Conservation (phyloP, 257 asterid genomes). For the Dorcoceras hygrometricum region DNA sequence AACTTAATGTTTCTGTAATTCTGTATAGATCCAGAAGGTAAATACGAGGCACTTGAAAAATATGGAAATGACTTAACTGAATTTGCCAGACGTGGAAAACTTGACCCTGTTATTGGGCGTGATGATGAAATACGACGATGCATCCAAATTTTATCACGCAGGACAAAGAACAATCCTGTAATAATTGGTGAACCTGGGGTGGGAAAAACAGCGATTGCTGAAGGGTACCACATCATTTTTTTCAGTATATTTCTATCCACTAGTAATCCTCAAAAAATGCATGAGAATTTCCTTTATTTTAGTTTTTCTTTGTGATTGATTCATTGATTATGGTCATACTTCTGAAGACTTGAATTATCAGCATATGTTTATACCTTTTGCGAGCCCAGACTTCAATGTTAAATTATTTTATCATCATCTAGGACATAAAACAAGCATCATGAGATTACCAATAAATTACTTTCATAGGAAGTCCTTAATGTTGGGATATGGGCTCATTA, state of each 20-base stretch:
- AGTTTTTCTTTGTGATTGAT: not conserved
- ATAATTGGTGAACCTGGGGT: slow-evolving; percentile 99
- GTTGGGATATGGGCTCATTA: not conserved
- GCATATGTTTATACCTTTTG: slow-evolving; percentile 1
- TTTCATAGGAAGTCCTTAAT: not conserved
- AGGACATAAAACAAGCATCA: not conserved
- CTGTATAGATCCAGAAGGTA: slow-evolving; percentile 76
- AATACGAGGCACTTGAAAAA: slow-evolving; percentile 87
- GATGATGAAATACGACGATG: slow-evolving; percentile 96
- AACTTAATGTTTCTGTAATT: slow-evolving; percentile 10
- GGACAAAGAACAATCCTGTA: slow-evolving; percentile 96
- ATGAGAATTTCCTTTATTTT: not conserved
- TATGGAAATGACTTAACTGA: slow-evolving; percentile 95
- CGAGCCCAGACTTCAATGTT: slow-evolving; percentile 9
- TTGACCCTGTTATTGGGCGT: slow-evolving; percentile 98
- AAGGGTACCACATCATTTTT: slow-evolving; percentile 58
- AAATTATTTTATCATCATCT: not conserved
- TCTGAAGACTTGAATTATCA: slow-evolving; percentile 2
- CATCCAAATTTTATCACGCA: slow-evolving; percentile 83
- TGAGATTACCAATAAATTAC: not conserved
- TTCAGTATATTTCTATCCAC: slow-evolving; percentile 15
- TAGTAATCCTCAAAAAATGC: slow-evolving; percentile 3
- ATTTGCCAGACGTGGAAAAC: slow-evolving; percentile 93
- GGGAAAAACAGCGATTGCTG: slow-evolving; percentile 98
- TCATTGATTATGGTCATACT: slow-evolving; percentile 12